A percentile compares a stretch with the other conserved stretches of the same genome.
phyloP scores from a whole-genome alignment of 129 eudicot genomes.

The Heracleum sosnowskyi region DNA sequence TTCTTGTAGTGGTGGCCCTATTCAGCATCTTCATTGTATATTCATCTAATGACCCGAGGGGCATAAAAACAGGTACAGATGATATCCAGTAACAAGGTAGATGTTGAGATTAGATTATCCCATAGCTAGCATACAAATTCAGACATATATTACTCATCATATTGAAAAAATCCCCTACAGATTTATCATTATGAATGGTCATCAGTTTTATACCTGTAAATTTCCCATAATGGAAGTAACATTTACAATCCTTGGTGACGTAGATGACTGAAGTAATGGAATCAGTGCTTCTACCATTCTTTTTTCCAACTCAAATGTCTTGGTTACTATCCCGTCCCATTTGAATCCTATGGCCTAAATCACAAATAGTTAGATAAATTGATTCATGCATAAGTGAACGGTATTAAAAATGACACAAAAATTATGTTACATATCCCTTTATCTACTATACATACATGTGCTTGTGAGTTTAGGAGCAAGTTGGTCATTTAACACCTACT shows the following conservation, averaged over 20 bases:
- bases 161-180: not conserved
- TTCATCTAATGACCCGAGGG: not conserved
- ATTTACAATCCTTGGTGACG: slow-evolving; percentile 56
- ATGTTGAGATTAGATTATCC: not conserved
- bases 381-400: not conserved
- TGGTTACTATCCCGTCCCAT: slow-evolving; percentile 13
- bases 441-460: not conserved
- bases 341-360: not conserved
- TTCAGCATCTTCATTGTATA: not conserved
- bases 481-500: no score
- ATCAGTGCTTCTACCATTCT: slow-evolving; percentile 41
- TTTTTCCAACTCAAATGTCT: slow-evolving; percentile 40
- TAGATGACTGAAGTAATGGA: slow-evolving; percentile 51
- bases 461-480: not conserved
- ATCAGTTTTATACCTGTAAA: slow-evolving; percentile 24
- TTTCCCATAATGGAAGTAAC: slow-evolving; percentile 43
- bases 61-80: not conserved
- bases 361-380: not conserved
- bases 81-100: not conserved
- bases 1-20: no score
- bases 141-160: not conserved
- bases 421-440: no score
- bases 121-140: not conserved
- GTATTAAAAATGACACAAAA: not conserved
- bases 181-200: not conserved